Conservation (phyloP, 257 asterid genomes). For the Handroanthus guayacan region DNA sequence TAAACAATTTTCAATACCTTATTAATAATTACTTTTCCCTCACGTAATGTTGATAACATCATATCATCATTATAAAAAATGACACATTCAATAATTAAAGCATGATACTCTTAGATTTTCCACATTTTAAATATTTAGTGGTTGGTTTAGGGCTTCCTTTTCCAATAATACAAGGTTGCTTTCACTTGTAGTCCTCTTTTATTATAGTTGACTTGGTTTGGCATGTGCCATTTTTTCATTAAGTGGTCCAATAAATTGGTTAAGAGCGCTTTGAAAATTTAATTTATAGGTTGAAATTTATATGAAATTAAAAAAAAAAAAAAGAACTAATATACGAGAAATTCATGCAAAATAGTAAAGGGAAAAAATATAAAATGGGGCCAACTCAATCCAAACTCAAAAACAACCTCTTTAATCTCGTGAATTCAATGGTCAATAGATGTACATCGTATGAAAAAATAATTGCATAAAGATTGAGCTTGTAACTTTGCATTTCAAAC, state of each 20-base stretch:
- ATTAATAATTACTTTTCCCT: slow-evolving; percentile 35
- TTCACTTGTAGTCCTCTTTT: slow-evolving; percentile 31
- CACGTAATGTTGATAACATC: slow-evolving; percentile 49
- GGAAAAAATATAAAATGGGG: too few species aligned
- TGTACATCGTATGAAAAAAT: too few species aligned
- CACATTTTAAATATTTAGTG: slow-evolving; percentile 37
- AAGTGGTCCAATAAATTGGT: slow-evolving; percentile 28
- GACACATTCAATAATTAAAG: slow-evolving; percentile 45
- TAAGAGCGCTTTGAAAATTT: background rate
- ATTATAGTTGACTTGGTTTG: slow-evolving; percentile 43
- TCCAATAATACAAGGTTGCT: slow-evolving; percentile 35
- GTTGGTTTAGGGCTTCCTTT: slow-evolving; percentile 41
- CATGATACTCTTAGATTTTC: slow-evolving; percentile 46
- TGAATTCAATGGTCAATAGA: too few species aligned
- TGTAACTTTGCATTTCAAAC: too few species aligned
- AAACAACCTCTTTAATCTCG: too few species aligned
- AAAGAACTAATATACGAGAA: too few species aligned
- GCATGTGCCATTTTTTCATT: slow-evolving; percentile 32
- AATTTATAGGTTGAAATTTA: background rate
- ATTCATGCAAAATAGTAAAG: too few species aligned
- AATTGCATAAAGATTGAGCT: too few species aligned
- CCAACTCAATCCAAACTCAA: too few species aligned
- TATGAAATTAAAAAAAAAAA: too few species aligned
- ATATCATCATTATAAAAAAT: slow-evolving; percentile 42
- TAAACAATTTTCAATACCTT: background rate